Base-by-base conservation (phyloP, 306 rosid genomes). In the Gastrolobium villosum region DNA sequence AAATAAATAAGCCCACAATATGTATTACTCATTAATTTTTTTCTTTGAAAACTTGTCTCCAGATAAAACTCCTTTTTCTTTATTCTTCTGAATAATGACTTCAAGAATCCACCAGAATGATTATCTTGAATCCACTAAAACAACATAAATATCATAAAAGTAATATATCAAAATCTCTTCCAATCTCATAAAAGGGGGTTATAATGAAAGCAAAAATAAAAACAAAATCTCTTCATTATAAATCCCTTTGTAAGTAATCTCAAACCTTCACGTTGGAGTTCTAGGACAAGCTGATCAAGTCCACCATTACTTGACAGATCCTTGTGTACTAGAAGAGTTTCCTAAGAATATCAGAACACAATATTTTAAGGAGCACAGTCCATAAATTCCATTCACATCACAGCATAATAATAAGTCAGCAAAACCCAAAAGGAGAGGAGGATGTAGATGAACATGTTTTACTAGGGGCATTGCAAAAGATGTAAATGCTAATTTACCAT, bases 281-380 rank as follows among this genome's bases (percentile, higher is more conserved):
- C 93, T 36, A 76, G 64, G 20, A 92, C 30, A 67, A 92, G 88
- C 70, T 82, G 81, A 52, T 79, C 64, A 46, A 95, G 84, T 37
- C 76, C 86, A 50, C 92, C 92, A 54, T 83, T 84, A 39, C 14
- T 53, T 31, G 84, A 31, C 74, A 92, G 81, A 70, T 89, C 92
- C 82, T 90, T 87, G 88, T 95, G 99, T 31, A 95, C 88, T 30
- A 95, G 91, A 60, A 95, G 97, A 55, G 96, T 92, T 88, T 95
- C 94, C 98, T 92, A 80, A 55, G 69, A 81, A 72, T 32, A 82
- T 43, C 40, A 64, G 20, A 68, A 63, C 57, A 70, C 4, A 83
- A 72, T 57, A 55, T 76, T 10, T 65, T 53, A 61, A 70, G 69
- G 63, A 53, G 68, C 8, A 62, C 7, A 73, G 26, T 63, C 34